phyloP scores from a whole-genome alignment of 805 yeast species.

The Saccharomyces kudriavzevii region DNA sequence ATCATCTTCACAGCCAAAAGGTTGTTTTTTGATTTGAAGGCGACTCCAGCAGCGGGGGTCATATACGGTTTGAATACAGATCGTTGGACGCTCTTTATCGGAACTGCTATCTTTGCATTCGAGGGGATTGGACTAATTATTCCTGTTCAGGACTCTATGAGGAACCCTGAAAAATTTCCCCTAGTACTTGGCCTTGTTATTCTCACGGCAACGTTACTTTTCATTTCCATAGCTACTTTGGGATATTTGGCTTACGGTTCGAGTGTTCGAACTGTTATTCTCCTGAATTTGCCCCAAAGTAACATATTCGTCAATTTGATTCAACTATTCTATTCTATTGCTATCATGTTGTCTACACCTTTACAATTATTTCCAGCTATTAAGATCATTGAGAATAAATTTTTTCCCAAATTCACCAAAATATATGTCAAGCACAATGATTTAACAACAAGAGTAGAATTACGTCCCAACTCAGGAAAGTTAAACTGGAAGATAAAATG shows the following conservation, averaged over 20 bases:
- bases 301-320: conserved; percentile 53
- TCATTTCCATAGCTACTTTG: conserved; percentile 55
- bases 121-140: conserved; percentile 79
- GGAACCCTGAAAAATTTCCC: conserved; percentile 65
- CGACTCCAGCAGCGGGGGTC: conserved; percentile 47
- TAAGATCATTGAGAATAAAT: conserved; percentile 55
- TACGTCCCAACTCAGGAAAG: conserved; percentile 45
- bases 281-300: conserved; percentile 63
- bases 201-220: conserved; percentile 50
- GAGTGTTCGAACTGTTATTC: conserved; percentile 55
- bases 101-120: conserved; percentile 81
- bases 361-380: conserved; percentile 74
- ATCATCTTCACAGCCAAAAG: conserved; percentile 42
- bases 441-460: conserved; percentile 9
- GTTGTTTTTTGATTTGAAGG: conserved; percentile 19
- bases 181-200: conserved; percentile 54
- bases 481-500: conserved; percentile 46
- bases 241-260: conserved; percentile 69
- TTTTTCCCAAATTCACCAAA: conserved; percentile 35
- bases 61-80: conserved; percentile 43
- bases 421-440: conserved; percentile 12
- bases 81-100: conserved; percentile 65
- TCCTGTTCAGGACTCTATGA: conserved; percentile 79
- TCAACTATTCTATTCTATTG: conserved; percentile 65
- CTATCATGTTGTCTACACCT: conserved; percentile 74